Evolutionary conservation across 1,284 basidiomycete species (phyloP).

Genomic region (Anthracocystis setariae): DNA sequence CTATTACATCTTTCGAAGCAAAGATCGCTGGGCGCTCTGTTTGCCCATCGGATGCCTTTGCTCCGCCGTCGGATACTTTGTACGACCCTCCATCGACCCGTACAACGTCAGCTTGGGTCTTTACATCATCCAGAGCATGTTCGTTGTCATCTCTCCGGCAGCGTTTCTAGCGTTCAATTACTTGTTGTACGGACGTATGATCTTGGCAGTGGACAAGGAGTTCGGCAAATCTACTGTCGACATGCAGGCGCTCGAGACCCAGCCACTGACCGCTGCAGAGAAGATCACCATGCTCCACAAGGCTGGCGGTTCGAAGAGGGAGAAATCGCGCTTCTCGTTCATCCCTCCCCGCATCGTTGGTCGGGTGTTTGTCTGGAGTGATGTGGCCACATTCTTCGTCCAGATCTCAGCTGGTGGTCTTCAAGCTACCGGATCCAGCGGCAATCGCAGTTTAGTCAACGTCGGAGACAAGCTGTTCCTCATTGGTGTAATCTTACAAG

Average conservation of each 20-base stretch:
- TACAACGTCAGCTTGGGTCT: conserved; percentile 22
- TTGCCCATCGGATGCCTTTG: conserved; percentile 49
- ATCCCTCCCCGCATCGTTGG: conserved; percentile 52
- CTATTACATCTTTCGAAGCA: conserved; percentile 24
- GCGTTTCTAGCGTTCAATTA: conserved; percentile 60
- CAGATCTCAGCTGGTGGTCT: conserved; percentile 51
- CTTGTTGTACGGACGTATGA: conserved; percentile 51
- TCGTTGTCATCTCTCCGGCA: conserved; percentile 53
- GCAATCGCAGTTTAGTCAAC: conserved; percentile 20
- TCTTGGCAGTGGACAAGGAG: conserved; percentile 36
- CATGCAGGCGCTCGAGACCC: conserved; percentile 21
- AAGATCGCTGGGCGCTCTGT: conserved; percentile 51
- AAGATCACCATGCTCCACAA: conserved; percentile 37
- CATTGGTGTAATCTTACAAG: conserved; percentile 47
- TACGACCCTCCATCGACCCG: conserved; percentile 31
- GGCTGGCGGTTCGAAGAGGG: conserved; percentile 27
- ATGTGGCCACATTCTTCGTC: conserved; percentile 59
- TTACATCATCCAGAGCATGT: conserved; percentile 48
- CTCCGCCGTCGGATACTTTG: conserved; percentile 39
- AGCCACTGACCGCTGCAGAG: conserved; percentile 19
- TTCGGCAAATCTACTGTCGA: conserved; percentile 26
- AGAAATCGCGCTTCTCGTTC: conserved; percentile 41
- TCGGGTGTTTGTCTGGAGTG: conserved; percentile 59
- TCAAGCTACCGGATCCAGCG: conserved; percentile 32
- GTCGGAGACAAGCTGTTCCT: conserved; percentile 54